Base-by-base conservation (phyloP, 164 flowering plant species). In the Vitis rupestris region DNA sequence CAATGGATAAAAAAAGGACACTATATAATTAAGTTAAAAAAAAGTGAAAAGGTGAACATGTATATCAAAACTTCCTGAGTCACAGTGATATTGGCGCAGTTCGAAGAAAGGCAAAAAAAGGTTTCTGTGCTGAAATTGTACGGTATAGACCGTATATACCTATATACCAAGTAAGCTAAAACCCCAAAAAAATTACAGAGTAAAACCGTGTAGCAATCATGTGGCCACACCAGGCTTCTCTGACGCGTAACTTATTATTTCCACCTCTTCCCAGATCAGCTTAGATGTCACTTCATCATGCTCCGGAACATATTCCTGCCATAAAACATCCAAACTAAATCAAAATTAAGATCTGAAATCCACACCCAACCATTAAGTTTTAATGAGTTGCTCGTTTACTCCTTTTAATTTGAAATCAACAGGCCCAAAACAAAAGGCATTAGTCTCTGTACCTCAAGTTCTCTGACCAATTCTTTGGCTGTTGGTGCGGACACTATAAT, bases 401-500 rank as follows among this genome's bases (percentile, higher is more conserved):
- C 61, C n/a, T 15, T 58, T 59, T 0, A 59, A 59, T 29, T n/a
- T 59, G 16, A 17, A n/a, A 19, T 10, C 16, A 19, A 59, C 12
- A 15, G 8, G 61, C 0, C n/a, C 17, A 13, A 63, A 14, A 8
- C 19, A 49, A 16, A 9, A 37, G 7, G 7, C 4, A 37, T 0
- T 3, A 3, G 44, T 37, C 13, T 54, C 49, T 9, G 4, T 68
- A 90, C 97, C 95, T 94, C 98, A 16, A 94, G 93, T 66, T 76
- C 79, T 67, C 74, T 76, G 75, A 94, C 85, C 71, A 94, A 79
- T 68, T 90, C 77, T 76, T 86, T 80, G 55, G 95, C 97, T 2
- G 92, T 87, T 9, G 97, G 89, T 30, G 98, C 97, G 50, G 97
- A 94, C 48, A 92, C 78, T 60, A 89, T 86, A 14, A 94, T 94